Conservation (phyloP, 805 yeast species). For the Ogataea populi-albae region DNA sequence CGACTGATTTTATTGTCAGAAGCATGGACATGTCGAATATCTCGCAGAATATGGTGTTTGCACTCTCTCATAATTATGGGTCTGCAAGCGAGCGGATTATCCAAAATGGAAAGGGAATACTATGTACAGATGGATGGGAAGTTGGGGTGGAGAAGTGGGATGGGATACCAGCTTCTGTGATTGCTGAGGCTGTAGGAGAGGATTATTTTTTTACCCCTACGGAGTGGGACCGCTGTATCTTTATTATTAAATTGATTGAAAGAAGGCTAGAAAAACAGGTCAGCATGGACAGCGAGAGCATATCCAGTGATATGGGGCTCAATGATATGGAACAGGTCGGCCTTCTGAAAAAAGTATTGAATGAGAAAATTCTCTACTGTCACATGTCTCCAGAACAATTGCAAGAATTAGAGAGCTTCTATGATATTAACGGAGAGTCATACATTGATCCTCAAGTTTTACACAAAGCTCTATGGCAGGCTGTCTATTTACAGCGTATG, state of each 20-base stretch:
- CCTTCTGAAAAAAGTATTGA: constrained; percentile 35
- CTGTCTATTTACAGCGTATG: constrained; percentile 39
- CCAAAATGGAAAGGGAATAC: constrained; percentile 44
- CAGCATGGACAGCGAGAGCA: neutral
- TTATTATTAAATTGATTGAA: constrained; percentile 42
- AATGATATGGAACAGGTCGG: constrained; percentile 18
- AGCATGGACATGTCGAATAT: constrained; percentile 37
- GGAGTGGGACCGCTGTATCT: constrained; percentile 55
- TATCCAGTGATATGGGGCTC: neutral
- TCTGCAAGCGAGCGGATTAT: constrained; percentile 42
- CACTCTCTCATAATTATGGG: constrained; percentile 43
- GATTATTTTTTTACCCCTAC: constrained; percentile 53
- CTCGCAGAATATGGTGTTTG: constrained; percentile 39
- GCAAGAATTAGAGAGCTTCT: constrained; percentile 40
- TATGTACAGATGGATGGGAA: constrained; percentile 51
- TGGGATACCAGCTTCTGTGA: constrained; percentile 40
- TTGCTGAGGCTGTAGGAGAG: constrained; percentile 43
- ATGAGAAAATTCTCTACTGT: constrained; percentile 43
- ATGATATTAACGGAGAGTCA: constrained; percentile 35
- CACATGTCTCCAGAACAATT: constrained; percentile 49
- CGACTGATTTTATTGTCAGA: constrained; percentile 40
- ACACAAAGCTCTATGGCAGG: constrained; percentile 50
- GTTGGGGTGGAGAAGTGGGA: constrained; percentile 45
- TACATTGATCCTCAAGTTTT: constrained; percentile 39
- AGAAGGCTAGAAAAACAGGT: constrained; percentile 27